Conservation (phyloP, 495 filamentous ascomycete genomes). For the Eremomyces bilateralis region DNA sequence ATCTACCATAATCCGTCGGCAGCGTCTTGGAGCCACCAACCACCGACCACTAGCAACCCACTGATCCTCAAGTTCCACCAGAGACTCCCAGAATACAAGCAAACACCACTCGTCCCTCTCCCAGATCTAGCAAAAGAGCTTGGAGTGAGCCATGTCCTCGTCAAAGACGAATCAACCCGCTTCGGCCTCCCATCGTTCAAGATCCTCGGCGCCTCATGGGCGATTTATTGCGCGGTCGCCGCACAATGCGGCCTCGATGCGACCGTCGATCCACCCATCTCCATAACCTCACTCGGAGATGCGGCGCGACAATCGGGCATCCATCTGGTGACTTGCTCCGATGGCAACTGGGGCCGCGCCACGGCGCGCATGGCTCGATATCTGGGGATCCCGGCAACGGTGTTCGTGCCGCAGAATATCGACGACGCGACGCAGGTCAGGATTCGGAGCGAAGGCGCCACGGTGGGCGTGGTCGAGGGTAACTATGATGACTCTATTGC, state of each 20-base stretch:
- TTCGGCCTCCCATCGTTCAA: constrained; percentile 50
- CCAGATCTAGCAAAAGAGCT: constrained; percentile 32
- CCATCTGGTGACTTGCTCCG: constrained; percentile 33
- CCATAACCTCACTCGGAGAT: constrained; percentile 21
- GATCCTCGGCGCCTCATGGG: constrained; percentile 59
- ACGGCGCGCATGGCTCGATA: constrained; percentile 40
- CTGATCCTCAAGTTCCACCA: constrained; percentile 16
- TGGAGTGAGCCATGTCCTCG: constrained; percentile 26
- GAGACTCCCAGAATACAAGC: constrained; percentile 15
- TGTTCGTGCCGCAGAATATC: constrained; percentile 37
- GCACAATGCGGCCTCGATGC: constrained; percentile 20
- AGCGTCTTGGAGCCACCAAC: no score
- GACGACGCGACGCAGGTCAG: constrained; percentile 24
- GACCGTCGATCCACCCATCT: constrained; percentile 13
- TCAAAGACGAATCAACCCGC: constrained; percentile 21
- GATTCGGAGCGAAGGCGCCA: constrained; percentile 36
- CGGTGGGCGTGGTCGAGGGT: constrained; percentile 27
- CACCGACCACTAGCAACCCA: no score
- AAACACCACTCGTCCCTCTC: constrained; percentile 25
- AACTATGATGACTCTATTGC: constrained; percentile 38
- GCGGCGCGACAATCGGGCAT: constrained; percentile 16
- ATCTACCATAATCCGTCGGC: no score
- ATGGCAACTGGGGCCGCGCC: constrained; percentile 54
- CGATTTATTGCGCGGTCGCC: constrained; percentile 31
- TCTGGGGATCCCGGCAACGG: constrained; percentile 25